Conservation (phyloP, 768 basidiomycete genomes). For the Kwoniella newhampshirensis region DNA sequence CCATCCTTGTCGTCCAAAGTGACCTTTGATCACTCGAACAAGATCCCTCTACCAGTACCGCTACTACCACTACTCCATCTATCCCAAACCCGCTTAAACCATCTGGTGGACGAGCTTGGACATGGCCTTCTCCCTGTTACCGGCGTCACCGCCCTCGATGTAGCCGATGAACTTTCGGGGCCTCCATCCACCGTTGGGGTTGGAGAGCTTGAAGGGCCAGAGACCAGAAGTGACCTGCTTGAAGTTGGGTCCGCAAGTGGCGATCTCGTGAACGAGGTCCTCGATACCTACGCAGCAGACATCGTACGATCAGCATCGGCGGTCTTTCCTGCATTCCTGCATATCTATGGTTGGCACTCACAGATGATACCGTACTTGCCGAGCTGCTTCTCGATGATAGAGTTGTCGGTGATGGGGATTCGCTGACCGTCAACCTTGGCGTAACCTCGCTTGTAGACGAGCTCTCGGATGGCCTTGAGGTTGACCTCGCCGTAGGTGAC, state of each 20-base stretch:
- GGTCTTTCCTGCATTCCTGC: too few relatives aligned
- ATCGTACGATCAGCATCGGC: too few relatives aligned
- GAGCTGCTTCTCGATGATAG: slow-evolving; percentile 83
- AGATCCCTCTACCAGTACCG: slow-evolving; percentile 6
- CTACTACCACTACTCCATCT: not conserved
- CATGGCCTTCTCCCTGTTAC: slow-evolving; percentile 94
- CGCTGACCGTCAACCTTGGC: slow-evolving; percentile 98
- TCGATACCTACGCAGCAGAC: slow-evolving; percentile 71
- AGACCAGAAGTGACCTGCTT: slow-evolving; percentile 89
- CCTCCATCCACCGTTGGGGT: slow-evolving; percentile 98
- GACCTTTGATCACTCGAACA: slow-evolving; percentile 6
- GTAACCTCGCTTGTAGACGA: slow-evolving; percentile 99
- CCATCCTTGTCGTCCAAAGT: not conserved
- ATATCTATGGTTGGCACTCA: too few relatives aligned
- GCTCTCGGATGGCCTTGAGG: slow-evolving; percentile 91
- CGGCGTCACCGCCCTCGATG: slow-evolving; percentile 94
- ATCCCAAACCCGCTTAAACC: slow-evolving; percentile 41
- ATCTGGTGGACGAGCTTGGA: slow-evolving; percentile 83
- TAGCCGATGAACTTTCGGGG: slow-evolving; percentile 85
- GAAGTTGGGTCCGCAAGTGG: slow-evolving; percentile 95
- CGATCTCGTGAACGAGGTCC: slow-evolving; percentile 95
- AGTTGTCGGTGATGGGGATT: slow-evolving; percentile 90
- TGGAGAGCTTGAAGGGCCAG: slow-evolving; percentile 99
- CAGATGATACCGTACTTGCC: slow-evolving; percentile 95
- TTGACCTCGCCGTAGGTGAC: slow-evolving; percentile 92